Conservation (phyloP, 495 filamentous ascomycete genomes). For the Cudoniella acicularis region DNA sequence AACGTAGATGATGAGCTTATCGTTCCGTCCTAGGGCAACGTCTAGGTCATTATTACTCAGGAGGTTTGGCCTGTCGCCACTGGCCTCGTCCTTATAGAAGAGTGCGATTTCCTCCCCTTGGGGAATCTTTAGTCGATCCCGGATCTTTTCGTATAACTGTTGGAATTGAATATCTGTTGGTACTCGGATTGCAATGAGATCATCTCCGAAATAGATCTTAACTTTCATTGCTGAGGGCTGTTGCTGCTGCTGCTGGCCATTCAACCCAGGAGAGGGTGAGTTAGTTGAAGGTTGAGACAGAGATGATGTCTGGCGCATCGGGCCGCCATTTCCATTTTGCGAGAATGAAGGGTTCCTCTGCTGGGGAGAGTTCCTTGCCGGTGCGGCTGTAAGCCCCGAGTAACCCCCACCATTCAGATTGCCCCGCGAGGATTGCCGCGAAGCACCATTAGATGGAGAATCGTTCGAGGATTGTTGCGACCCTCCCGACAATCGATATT, state of each 20-base stretch:
- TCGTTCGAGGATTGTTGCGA: conserved; percentile 68
- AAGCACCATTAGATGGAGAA: conserved; percentile 52
- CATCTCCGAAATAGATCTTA: conserved; percentile 89
- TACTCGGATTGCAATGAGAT: conserved; percentile 86
- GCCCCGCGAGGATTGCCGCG: conserved; percentile 70
- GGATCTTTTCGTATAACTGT: conserved; percentile 76
- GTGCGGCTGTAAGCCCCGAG: conserved; percentile 50
- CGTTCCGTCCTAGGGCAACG: conserved; percentile 74
- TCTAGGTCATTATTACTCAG: conserved; percentile 77
- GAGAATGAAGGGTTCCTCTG: conserved; percentile 44
- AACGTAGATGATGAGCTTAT: conserved; percentile 81
- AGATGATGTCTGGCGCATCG: conserved; percentile 70
- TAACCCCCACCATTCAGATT: conserved; percentile 61
- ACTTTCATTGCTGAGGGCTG: conserved; percentile 66
- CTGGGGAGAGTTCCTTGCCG: conserved; percentile 54
- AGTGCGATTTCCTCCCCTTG: conserved; percentile 63
- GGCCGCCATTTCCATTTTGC: conserved; percentile 22
- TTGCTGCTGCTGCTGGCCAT: conserved; percentile 25
- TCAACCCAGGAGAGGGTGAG: conserved; percentile 45
- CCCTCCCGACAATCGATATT: conserved; percentile 62
- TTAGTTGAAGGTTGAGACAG: conserved; percentile 66
- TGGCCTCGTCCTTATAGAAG: conserved; percentile 83
- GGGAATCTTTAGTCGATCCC: conserved; percentile 68
- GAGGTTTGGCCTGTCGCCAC: conserved; percentile 67
- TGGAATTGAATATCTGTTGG: conserved; percentile 73